A percentile compares a stretch with the other conserved stretches of the same genome.
These are phyloP conservation scores for Mycena crocata DNA, from an alignment of 768 basidiomycete species.

Conservation along the genomic window DNA sequence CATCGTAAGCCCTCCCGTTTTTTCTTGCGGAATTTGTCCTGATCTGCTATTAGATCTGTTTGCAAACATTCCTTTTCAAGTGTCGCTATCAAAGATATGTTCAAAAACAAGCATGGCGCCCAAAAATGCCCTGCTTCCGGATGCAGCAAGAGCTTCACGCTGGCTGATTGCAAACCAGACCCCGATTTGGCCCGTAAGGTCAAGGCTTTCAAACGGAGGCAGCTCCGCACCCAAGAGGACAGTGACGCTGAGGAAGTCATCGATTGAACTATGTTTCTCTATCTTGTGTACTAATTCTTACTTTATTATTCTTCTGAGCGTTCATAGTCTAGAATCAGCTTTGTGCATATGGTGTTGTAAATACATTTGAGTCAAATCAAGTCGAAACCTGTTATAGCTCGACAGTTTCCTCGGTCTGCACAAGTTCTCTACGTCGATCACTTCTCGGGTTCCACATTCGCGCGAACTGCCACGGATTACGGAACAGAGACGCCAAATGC, in stretches of 20 bases:
- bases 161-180: constrained; percentile 64
- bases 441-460: neutral
- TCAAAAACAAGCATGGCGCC: constrained; percentile 51
- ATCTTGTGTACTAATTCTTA: constrained; percentile 17
- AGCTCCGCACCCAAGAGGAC: constrained; percentile 55
- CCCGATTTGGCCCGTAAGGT: constrained; percentile 72
- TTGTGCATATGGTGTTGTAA: constrained; percentile 31
- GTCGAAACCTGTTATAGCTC: neutral
- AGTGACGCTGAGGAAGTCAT: constrained; percentile 73
- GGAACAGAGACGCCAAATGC: neutral
- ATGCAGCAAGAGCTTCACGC: constrained; percentile 69
- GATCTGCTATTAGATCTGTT: constrained; percentile 38
- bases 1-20: constrained; percentile 70
- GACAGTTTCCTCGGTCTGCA: neutral
- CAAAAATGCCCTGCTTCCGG: constrained; percentile 79
- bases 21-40: constrained; percentile 6
- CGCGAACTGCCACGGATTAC: neutral
- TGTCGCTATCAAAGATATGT: constrained; percentile 74
- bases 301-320: constrained; percentile 5
- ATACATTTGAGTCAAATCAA: neutral
- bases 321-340: constrained; percentile 3
- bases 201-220: constrained; percentile 66
- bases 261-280: constrained; percentile 44
- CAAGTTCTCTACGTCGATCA: neutral
- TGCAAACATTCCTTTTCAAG: constrained; percentile 90